These are phyloP conservation scores for Endotrypanum monterogeii DNA, from an alignment of 208 protist species.

Conservation along the genomic window DNA sequence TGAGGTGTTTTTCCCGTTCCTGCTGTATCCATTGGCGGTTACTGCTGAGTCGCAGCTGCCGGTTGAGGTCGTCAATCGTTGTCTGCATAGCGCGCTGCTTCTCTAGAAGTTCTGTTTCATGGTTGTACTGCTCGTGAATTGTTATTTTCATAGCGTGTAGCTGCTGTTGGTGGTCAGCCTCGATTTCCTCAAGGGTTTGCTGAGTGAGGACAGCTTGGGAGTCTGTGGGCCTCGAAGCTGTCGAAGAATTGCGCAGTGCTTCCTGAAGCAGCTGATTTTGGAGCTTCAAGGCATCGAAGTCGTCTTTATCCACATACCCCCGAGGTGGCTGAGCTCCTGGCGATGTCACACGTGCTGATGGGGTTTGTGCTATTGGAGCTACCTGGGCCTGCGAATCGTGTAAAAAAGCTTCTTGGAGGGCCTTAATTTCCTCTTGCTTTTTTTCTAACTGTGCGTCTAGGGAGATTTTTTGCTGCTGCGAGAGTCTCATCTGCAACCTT, in stretches of 20 bases:
- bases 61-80: slow-evolving; percentile 41
- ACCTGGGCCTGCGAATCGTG: slow-evolving; percentile 6
- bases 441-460: slow-evolving; percentile 27
- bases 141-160: slow-evolving; percentile 62
- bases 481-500: slow-evolving; percentile 32
- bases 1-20: slow-evolving; percentile 38
- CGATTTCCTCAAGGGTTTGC: slow-evolving; percentile 55
- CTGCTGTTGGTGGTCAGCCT: slow-evolving; percentile 68
- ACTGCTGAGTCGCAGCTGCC: slow-evolving; percentile 35
- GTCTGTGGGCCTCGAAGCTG: slow-evolving; percentile 27
- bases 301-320: slow-evolving; percentile 55
- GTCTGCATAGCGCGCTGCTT: slow-evolving; percentile 39
- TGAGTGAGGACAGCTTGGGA: slow-evolving; percentile 32
- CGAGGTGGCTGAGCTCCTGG: slow-evolving; percentile 8
- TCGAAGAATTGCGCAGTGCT: slow-evolving; percentile 44
- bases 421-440: slow-evolving; percentile 43
- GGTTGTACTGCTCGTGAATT: slow-evolving; percentile 48
- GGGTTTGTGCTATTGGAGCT: background rate
- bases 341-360: background rate
- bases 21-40: slow-evolving; percentile 48
- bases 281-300: slow-evolving; percentile 57
- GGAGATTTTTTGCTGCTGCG: slow-evolving; percentile 40
- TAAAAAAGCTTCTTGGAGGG: slow-evolving; percentile 33
- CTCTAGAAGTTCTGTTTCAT: slow-evolving; percentile 38
- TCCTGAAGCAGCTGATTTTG: slow-evolving; percentile 64